These are phyloP conservation scores for Sanghuangporus baumii DNA, from an alignment of 1,284 basidiomycete species.

Conservation along the genomic window DNA sequence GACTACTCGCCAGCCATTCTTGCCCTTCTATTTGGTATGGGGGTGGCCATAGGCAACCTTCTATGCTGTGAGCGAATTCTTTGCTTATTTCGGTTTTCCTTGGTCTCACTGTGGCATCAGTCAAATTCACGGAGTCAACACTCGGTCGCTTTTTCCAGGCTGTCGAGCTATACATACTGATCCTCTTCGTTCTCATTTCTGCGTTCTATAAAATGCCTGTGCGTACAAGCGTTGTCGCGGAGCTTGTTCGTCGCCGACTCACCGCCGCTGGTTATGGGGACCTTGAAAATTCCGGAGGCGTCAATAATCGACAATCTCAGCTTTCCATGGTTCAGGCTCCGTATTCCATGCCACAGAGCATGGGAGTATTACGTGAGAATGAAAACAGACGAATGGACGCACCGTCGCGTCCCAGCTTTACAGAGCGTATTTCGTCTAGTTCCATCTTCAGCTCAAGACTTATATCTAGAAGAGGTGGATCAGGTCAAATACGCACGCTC, in stretches of 20 bases:
- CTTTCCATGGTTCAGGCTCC: conserved; percentile 15
- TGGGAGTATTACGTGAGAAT: conserved; percentile 3
- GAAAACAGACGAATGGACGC: background rate
- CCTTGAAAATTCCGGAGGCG: conserved; percentile 1
- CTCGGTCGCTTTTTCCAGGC: conserved; percentile 68
- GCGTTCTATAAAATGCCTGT: conserved; percentile 38
- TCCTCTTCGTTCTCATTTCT: conserved; percentile 50
- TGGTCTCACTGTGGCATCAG: conserved; percentile 30
- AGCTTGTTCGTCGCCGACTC: conserved; percentile 18
- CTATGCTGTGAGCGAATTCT: conserved; percentile 45
- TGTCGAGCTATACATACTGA: conserved; percentile 56
- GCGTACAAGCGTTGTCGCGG: conserved; percentile 21
- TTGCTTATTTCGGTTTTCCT: background rate
- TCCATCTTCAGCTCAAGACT: conserved; percentile 14
- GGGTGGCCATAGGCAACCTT: conserved; percentile 51
- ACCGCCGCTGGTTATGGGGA: conserved; percentile 14
- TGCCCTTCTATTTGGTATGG: conserved; percentile 47
- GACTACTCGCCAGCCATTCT: conserved; percentile 48
- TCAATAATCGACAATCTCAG: conserved; percentile 3
- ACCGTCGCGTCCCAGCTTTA: conserved; percentile 10
- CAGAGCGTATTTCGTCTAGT: conserved; percentile 14
- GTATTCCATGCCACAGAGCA: background rate
- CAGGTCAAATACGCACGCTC: conserved; percentile 24
- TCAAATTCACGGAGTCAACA: conserved; percentile 61
- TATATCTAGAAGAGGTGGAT: conserved; percentile 5